Conservation (phyloP, 1,139 yeast genomes). For the Pneumocystis wakefieldiae region DNA sequence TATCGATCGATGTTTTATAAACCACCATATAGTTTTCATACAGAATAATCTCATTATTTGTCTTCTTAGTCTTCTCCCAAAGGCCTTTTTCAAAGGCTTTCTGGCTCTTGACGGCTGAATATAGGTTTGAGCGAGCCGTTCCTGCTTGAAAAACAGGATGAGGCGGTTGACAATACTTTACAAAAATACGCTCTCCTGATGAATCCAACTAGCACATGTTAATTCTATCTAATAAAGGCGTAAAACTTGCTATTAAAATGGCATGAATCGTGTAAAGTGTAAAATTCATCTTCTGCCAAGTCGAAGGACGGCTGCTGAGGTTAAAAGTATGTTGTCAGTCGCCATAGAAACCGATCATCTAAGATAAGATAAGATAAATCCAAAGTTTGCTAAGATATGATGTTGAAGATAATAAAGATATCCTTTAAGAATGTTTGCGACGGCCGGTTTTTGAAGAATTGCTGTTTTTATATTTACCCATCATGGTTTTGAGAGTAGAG, state of each 20-base stretch:
- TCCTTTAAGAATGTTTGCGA: not conserved
- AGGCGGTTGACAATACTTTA: conserved; percentile 70
- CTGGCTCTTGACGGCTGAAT: conserved; percentile 43
- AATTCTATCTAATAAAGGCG: not conserved
- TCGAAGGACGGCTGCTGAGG: not conserved
- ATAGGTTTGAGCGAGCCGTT: conserved; percentile 17
- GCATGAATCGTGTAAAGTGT: conserved; percentile 61
- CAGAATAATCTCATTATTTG: conserved; percentile 64
- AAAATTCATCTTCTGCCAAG: not conserved
- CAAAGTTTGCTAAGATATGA: too few relatives aligned
- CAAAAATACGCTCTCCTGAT: conserved; percentile 64
- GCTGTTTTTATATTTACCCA: not conserved
- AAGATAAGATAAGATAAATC: too few relatives aligned
- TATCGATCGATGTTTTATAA: conserved; percentile 69
- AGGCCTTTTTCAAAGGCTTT: conserved; percentile 58
- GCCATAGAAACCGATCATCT: too few relatives aligned
- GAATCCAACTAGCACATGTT: conserved; percentile 37
- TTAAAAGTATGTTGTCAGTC: too few relatives aligned
- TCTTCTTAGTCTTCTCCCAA: conserved; percentile 61
- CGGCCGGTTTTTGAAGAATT: not conserved
- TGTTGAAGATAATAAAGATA: too few relatives aligned
- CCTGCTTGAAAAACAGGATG: conserved; percentile 25
- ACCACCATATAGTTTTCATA: conserved; percentile 66
- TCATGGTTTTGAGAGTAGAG: not conserved
- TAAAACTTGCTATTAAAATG: conserved; percentile 33